Evolutionary conservation across 1,139 yeast genomes (phyloP).

Genomic region (Arxiozyma heterogenica): DNA sequence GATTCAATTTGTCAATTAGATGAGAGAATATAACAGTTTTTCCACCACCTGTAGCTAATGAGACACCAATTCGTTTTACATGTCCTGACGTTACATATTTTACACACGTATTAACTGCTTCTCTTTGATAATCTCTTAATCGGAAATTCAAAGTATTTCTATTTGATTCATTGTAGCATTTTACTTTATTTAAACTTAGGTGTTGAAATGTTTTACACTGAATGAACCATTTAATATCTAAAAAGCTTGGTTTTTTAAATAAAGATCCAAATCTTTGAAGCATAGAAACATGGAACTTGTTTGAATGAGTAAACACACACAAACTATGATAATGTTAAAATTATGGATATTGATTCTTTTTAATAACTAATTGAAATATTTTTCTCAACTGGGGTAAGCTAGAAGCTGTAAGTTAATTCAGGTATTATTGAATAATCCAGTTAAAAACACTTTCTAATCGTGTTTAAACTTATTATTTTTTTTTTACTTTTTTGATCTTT

Average conservation of each 20-base stretch:
- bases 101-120: constrained; percentile 54
- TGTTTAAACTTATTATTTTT: no score
- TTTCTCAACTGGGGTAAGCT: no score
- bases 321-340: no score
- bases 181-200: not conserved
- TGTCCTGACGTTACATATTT: constrained; percentile 41
- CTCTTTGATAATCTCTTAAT: constrained; percentile 59
- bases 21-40: constrained; percentile 79
- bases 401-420: no score
- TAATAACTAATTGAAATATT: not conserved
- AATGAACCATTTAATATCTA: not conserved
- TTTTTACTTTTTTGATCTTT: not conserved
- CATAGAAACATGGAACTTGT: not conserved
- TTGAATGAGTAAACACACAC: no score
- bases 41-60: constrained; percentile 93
- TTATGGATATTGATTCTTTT: no score
- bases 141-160: not conserved
- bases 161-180: not conserved
- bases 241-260: not conserved
- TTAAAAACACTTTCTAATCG: not conserved
- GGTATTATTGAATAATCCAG: not conserved
- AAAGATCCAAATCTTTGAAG: not conserved
- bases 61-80: constrained; percentile 58
- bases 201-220: not conserved
- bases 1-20: constrained; percentile 38